Percentiles rank a stretch among this genome's conserved stretches.
Evolutionary conservation across 805 yeast species (phyloP).

Genomic region (Lachancea quebecensis): DNA sequence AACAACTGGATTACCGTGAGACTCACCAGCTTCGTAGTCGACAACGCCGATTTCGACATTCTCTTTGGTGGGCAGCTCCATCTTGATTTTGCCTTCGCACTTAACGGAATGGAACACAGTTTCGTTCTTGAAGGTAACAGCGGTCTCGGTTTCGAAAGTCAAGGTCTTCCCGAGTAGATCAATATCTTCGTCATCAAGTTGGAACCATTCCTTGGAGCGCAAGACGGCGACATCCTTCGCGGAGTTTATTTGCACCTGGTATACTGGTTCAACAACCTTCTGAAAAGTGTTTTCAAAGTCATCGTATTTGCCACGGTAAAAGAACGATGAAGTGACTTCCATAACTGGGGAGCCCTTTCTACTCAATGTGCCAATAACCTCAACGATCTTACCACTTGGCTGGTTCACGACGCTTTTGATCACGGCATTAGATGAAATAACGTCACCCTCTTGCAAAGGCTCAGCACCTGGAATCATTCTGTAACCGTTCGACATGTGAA

Average conservation of each 20-base stretch:
- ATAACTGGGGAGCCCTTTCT: conserved; percentile 74
- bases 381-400: conserved; percentile 90
- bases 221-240: conserved; percentile 89
- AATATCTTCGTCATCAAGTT: conserved; percentile 57
- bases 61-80: conserved; percentile 91
- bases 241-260: conserved; percentile 62
- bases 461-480: conserved; percentile 86
- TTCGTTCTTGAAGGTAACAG: conserved; percentile 71
- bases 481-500: conserved; percentile 92
- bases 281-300: conserved; percentile 92
- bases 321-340: conserved; percentile 92
- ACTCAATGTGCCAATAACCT: conserved; percentile 82
- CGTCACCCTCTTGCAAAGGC: conserved; percentile 84
- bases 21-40: conserved; percentile 81
- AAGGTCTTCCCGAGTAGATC: conserved; percentile 73
- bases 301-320: conserved; percentile 85
- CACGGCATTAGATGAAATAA: conserved; percentile 73
- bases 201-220: conserved; percentile 97
- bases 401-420: conserved; percentile 85
- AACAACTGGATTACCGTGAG: conserved; percentile 95
- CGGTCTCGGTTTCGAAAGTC: conserved; percentile 84
- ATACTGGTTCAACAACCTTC: conserved; percentile 80
- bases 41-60: conserved; percentile 75
- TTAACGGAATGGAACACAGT: conserved; percentile 69
- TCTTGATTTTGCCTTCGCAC: conserved; percentile 76